phyloP scores from a whole-genome alignment of 805 yeast species.

The Sugiyamaella lignohabitans region DNA sequence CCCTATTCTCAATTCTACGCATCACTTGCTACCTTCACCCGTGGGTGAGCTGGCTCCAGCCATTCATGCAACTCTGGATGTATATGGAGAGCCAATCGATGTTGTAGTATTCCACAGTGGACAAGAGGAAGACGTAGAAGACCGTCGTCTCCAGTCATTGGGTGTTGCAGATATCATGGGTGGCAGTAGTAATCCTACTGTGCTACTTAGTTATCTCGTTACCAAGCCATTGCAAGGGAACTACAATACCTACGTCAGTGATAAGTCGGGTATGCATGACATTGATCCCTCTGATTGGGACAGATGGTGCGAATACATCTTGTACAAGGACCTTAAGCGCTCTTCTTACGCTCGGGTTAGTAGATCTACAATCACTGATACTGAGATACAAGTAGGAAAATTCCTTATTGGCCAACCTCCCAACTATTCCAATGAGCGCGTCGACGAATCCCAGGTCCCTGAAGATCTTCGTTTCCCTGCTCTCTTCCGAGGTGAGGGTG shows the following conservation, averaged over 20 bases:
- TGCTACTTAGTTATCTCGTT: conserved; percentile 83
- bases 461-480: conserved; percentile 68
- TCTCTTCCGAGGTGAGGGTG: conserved; percentile 81
- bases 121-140: conserved; percentile 95
- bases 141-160: conserved; percentile 77
- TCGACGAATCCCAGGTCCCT: conserved; percentile 52
- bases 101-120: conserved; percentile 97
- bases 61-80: conserved; percentile 88
- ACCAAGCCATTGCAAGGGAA: conserved; percentile 84
- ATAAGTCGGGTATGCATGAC: conserved; percentile 79
- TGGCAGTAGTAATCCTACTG: conserved; percentile 75
- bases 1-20: conserved; percentile 86
- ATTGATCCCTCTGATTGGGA: conserved; percentile 93
- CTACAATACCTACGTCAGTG: conserved; percentile 85
- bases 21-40: conserved; percentile 90
- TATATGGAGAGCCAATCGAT: conserved; percentile 81
- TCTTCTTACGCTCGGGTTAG: conserved; percentile 91
- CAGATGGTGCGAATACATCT: conserved; percentile 96
- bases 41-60: conserved; percentile 99
- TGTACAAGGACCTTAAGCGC: conserved; percentile 79
- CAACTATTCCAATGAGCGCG: conserved; percentile 49
- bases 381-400: conserved; percentile 93
- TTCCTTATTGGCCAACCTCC: conserved; percentile 52
- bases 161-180: conserved; percentile 70
- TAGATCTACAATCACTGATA: conserved; percentile 90